A percentile compares a stretch with the other conserved stretches of the same genome.
phyloP scores from a whole-genome alignment of 306 rosid species.

The Glycine latifolia region DNA sequence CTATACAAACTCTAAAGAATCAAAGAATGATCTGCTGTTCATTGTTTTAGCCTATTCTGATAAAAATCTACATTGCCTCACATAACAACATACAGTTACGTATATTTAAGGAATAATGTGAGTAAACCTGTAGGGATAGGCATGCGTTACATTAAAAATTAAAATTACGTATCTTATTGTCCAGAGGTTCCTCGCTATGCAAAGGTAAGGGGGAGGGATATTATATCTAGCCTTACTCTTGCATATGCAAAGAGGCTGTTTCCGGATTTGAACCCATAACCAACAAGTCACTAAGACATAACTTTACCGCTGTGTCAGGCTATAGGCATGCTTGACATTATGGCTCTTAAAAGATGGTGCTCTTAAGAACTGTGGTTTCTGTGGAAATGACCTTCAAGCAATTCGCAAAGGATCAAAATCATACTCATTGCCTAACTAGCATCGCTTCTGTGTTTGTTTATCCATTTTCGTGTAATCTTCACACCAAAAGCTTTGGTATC shows the following conservation, averaged over 20 bases:
- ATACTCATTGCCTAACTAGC: not conserved
- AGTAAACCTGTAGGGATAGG: constrained; percentile 17
- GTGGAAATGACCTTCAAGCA: not conserved
- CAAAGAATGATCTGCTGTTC: constrained; percentile 61
- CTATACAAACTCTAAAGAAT: constrained; percentile 65
- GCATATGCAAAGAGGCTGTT: too few relatives aligned
- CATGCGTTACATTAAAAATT: not conserved
- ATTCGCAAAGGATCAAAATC: constrained; percentile 42
- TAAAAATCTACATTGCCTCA: constrained; percentile 21
- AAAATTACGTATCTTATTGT: too few relatives aligned
- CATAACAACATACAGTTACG: constrained; percentile 7
- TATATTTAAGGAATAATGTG: constrained; percentile 2
- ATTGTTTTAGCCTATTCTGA: constrained; percentile 5
- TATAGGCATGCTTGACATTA: not conserved
- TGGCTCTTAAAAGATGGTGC: constrained; percentile 29
- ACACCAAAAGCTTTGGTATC: constrained; percentile 36
- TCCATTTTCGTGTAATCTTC: constrained; percentile 3
- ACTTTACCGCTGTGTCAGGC: too few relatives aligned
- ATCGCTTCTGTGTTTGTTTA: not conserved
- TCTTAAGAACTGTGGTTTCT: constrained; percentile 40
- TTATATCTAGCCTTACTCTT: too few relatives aligned
- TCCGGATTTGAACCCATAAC: too few relatives aligned
- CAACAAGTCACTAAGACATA: too few relatives aligned
- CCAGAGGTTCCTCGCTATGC: too few relatives aligned
- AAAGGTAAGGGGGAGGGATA: too few relatives aligned